Evolutionary conservation across 345 rosid species (phyloP), one percentile per base, ranked within the genome.

Genomic region (Euclidium syriacum): DNA sequence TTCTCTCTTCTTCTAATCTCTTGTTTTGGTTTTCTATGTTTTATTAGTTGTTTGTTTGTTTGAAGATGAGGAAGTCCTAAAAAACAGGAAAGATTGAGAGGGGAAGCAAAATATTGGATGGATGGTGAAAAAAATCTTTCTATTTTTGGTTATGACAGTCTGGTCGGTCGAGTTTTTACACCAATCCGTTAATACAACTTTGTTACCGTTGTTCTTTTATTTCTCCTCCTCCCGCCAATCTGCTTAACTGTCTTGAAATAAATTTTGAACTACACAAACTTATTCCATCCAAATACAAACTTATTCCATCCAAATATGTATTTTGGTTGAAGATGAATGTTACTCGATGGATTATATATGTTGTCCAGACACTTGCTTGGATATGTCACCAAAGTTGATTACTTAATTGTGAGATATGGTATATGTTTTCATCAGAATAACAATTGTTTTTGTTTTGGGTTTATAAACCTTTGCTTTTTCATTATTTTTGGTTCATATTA

Each of bases 1-100:
- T 54, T 70, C 74, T 62, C 58, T 47, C 69, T 55, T 71, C 70
- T 71, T 71, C 22, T 47, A 29, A 24, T 47, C 29, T 46, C 25
- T 34, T 53, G 55, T 10, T 18, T 62, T 53, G 9, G 47, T 23
- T 63, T 63, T 63, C 54, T 65, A 22, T 55, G 58, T 63, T 56
- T 3, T 48, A 43, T 69, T 25, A 42, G 62, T 39, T 22, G 15
- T 36, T 46, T 3, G n/a, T n/a, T 42, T 15, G 48, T 53, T 47
- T 62, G 52, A 51, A 64, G 64, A 55, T 44, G 62, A 52, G 57
- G 50, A 63, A 17, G 70, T 22, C 64, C 75, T 71, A 54, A 63
- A 63, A 71, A 49, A 71, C 14, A 55, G 74, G 75, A 63, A n/a
- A n/a, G 59, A 63, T 63, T 63, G 36, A 29, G 75, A 71, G 65